Base-by-base conservation (phyloP, 768 basidiomycete genomes). In the Piloderma croceum region DNA sequence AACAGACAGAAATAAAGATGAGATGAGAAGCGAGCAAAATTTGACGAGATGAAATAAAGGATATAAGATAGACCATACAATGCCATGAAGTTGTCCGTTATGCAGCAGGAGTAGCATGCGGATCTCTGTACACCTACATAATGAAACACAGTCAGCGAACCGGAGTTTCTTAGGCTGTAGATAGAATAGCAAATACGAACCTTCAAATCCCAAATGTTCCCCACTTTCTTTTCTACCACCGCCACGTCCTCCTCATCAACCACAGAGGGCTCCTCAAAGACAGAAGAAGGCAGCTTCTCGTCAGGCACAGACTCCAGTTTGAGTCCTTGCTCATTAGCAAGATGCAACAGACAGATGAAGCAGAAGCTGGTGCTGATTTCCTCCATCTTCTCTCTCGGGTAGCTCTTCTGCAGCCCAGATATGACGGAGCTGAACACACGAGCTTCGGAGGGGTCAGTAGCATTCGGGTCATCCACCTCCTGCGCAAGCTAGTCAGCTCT, bases 351-450 rank as follows among this genome's bases (percentile, higher is more conserved):
- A 56, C 96, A 98, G 59, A 98, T 99, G 69, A 98, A 99, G 60
- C 94, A 98, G 79, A 94, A 98, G 48, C 90, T 94, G 12, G 96
- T 98, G 59, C 92, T 96, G 57, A 98, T 96, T 48, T 99, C 96
- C 29, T 85, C 85, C 84, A 98, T 87, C 69, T 94, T 97, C 31
- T 97, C 93, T 43, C 67, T 66, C 1, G 94, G 91, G 60, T 98
- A 98, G 5, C 84, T 78, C 38, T 66, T 72, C 49, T 87, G 80
- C 24, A 99, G 73, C 13, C 81, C 81, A 2, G 80, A 73, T 49
- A 98, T 88, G 47, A 98, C 92, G 41, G 79, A 74, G 41, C 77
- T 77, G 59, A 91, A 91, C 39, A 76, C 71, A 12, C 84, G 73
- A 7, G 74, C 72, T 41, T 88, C 85, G 1, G 62, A 54, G 1